Conservation (phyloP, 495 filamentous ascomycete species). For the Xylaria castorea region DNA sequence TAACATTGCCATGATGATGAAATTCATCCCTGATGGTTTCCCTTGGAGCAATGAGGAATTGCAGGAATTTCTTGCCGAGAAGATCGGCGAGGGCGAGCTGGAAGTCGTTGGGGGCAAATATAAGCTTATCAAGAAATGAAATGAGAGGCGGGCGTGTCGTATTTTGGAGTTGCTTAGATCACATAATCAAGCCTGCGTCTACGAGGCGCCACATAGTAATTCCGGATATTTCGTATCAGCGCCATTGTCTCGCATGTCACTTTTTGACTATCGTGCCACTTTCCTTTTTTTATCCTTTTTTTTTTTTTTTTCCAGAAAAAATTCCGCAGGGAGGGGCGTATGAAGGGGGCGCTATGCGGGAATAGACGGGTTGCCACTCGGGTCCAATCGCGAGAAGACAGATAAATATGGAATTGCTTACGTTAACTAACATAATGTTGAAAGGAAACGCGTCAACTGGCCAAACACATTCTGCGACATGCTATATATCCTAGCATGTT, state of each 20-base stretch:
- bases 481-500: neutral
- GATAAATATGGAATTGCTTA: constrained; percentile 16
- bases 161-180: constrained; percentile 15
- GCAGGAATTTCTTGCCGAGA: constrained; percentile 75
- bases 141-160: constrained; percentile 7
- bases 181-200: constrained; percentile 15
- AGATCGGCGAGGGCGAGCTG: constrained; percentile 73
- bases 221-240: neutral
- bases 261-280: neutral
- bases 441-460: neutral
- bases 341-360: neutral
- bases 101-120: constrained; percentile 80
- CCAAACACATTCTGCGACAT: neutral
- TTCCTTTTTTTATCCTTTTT: neutral
- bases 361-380: neutral
- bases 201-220: constrained; percentile 11
- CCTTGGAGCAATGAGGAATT: constrained; percentile 77
- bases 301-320: neutral
- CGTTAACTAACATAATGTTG: constrained; percentile 2
- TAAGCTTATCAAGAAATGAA: constrained; percentile 60
- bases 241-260: neutral
- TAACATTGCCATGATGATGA: constrained; percentile 92
- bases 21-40: constrained; percentile 83
- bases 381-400: neutral
- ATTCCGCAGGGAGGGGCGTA: neutral